These are phyloP conservation scores for Fraxinus anomala DNA, from an alignment of 257 asterid species.

Conservation along the genomic window DNA sequence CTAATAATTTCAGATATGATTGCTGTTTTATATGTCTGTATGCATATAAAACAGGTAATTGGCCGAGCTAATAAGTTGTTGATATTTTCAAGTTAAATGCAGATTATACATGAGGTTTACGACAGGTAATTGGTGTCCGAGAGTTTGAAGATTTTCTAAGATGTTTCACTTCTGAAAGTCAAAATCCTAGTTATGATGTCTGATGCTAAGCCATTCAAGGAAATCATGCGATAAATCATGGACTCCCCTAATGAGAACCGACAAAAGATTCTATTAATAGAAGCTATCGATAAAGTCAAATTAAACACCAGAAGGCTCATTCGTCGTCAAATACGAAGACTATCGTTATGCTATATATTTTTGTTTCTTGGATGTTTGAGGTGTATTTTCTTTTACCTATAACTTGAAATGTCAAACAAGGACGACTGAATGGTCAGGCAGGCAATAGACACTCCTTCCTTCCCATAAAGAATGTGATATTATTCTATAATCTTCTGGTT, in stretches of 20 bases:
- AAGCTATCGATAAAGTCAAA: constrained; percentile 68
- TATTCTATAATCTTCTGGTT: not conserved
- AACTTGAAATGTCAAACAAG: not conserved
- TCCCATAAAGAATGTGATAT: not conserved
- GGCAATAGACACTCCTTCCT: not conserved
- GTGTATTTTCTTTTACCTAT: not conserved
- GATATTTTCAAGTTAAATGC: constrained; percentile 64
- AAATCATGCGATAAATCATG: constrained; percentile 34
- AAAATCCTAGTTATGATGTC: constrained; percentile 22
- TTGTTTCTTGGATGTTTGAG: not conserved
- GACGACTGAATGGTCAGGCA: not conserved
- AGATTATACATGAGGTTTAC: constrained; percentile 77
- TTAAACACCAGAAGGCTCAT: constrained; percentile 83
- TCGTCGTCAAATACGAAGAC: constrained; percentile 77
- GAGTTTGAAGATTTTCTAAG: constrained; percentile 73
- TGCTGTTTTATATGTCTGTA: constrained; percentile 86
- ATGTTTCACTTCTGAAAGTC: constrained; percentile 36
- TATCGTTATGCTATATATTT: not conserved
- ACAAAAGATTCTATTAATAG: constrained; percentile 44
- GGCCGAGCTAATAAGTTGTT: no score
- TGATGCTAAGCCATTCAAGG: constrained; percentile 33
- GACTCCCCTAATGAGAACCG: constrained; percentile 37
- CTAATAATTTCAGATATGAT: constrained; percentile 64
- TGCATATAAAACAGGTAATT: no score
- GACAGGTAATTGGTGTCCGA: constrained; percentile 92